Conservation (phyloP, 208 protist genomes). For the Endotrypanum monterogeii region DNA sequence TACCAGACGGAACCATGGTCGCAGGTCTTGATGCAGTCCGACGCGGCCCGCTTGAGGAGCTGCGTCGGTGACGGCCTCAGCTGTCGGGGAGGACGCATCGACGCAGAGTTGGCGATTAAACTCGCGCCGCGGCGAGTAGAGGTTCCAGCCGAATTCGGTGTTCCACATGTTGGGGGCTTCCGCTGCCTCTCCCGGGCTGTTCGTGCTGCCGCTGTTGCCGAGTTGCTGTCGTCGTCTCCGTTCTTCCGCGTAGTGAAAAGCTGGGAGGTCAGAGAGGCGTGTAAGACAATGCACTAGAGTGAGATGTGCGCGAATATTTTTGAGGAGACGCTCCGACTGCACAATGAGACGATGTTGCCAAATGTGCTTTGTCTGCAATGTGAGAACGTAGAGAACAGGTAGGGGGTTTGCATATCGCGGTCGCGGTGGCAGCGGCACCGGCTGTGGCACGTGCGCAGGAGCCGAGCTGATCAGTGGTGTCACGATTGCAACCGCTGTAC, state of each 20-base stretch:
- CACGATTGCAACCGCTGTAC: background rate
- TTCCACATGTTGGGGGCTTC: constrained; percentile 16
- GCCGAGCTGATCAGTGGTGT: constrained; percentile 7
- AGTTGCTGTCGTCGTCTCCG: constrained; percentile 6
- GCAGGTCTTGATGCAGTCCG: constrained; percentile 48
- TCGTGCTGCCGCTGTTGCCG: constrained; percentile 1
- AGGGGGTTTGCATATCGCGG: constrained; percentile 15
- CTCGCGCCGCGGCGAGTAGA: constrained; percentile 60
- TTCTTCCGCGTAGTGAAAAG: constrained; percentile 39
- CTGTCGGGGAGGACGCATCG: constrained; percentile 21
- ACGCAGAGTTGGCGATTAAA: constrained; percentile 59
- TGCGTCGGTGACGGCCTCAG: constrained; percentile 20
- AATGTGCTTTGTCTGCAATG: constrained; percentile 49
- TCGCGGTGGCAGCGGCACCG: constrained; percentile 12
- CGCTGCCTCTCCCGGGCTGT: background rate
- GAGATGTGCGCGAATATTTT: constrained; percentile 32
- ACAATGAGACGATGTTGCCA: constrained; percentile 40
- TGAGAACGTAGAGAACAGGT: constrained; percentile 38
- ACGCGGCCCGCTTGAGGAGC: constrained; percentile 27
- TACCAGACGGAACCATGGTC: constrained; percentile 62
- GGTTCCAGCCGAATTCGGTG: constrained; percentile 81
- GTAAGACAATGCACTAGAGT: constrained; percentile 16
- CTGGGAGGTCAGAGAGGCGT: constrained; percentile 47
- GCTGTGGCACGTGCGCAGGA: constrained; percentile 5
- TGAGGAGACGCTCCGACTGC: constrained; percentile 28